phyloP scores from a whole-genome alignment of 2,329 filamentous ascomycete species.

The Lecanoromycetidae sp. region DNA sequence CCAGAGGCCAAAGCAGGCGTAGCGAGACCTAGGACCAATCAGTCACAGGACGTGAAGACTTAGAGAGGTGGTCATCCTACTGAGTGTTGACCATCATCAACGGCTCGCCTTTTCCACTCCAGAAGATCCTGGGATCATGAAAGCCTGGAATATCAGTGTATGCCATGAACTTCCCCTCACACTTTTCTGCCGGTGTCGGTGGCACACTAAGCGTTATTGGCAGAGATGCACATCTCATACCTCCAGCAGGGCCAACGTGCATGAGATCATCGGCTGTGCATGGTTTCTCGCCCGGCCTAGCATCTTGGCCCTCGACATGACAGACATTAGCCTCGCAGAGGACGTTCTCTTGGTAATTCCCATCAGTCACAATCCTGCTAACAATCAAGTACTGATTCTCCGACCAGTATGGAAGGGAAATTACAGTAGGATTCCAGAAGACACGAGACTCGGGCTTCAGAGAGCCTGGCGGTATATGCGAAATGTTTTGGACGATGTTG shows the following conservation, averaged over 20 bases:
- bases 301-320: conserved; percentile 16
- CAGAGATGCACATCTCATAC: conserved; percentile 25
- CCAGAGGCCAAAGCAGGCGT: conserved; percentile 27
- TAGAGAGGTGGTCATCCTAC: conserved; percentile 17
- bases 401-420: conserved; percentile 29
- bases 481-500: conserved; percentile 27
- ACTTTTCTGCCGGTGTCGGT: conserved; percentile 28
- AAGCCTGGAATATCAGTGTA: conserved; percentile 31
- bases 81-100: conserved; percentile 30
- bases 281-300: conserved; percentile 18
- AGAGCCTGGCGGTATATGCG: conserved; percentile 21
- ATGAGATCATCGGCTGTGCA: conserved; percentile 26
- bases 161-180: conserved; percentile 23
- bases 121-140: conserved; percentile 32
- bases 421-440: conserved; percentile 31
- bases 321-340: conserved; percentile 31
- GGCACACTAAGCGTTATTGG: conserved; percentile 27
- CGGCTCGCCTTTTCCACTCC: conserved; percentile 29
- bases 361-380: conserved; percentile 27
- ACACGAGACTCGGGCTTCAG: conserved; percentile 19
- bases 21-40: conserved; percentile 20
- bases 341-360: conserved; percentile 28
- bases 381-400: conserved; percentile 29
- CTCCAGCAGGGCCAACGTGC: conserved; percentile 25
- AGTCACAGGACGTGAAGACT: not conserved